Percentiles rank a stretch among this genome's conserved stretches.
Evolutionary conservation across 2,329 filamentous ascomycete genomes (phyloP).

Genomic region (Aspergillus flavus): DNA sequence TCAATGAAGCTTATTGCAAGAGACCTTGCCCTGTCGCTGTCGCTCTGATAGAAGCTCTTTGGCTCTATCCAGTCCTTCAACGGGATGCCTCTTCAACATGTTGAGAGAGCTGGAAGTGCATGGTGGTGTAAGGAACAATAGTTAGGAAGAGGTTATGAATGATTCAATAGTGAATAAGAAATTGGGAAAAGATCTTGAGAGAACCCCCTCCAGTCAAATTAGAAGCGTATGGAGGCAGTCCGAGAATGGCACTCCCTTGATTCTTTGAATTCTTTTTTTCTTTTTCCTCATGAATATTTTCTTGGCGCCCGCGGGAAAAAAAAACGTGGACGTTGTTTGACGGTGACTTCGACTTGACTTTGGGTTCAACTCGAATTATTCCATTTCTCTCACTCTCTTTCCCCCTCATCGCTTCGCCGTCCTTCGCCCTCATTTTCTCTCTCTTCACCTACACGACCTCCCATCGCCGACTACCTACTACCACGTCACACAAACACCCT

Average conservation of each 20-base stretch:
- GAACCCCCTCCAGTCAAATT: not conserved
- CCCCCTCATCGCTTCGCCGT: not conserved
- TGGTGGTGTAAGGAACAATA: not conserved
- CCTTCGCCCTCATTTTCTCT: slow-evolving; percentile 5
- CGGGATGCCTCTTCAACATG: not conserved
- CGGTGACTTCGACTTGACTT: slow-evolving; percentile 9
- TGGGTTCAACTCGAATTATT: slow-evolving; percentile 1
- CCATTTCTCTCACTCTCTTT: not conserved
- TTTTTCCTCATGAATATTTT: slow-evolving; percentile 1
- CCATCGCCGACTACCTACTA: not conserved
- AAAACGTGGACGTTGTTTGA: slow-evolving; percentile 10
- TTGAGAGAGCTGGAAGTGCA: not conserved
- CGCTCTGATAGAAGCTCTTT: not conserved
- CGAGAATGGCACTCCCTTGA: slow-evolving; percentile 10
- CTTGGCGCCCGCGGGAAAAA: slow-evolving; percentile 8
- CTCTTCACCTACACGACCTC: slow-evolving; percentile 5
- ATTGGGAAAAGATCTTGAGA: not conserved
- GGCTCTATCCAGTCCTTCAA: not conserved
- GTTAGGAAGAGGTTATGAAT: slow-evolving; percentile 7
- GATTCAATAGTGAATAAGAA: slow-evolving; percentile 6
- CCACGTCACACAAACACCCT: slow-evolving; percentile 8
- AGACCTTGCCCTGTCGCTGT: not conserved
- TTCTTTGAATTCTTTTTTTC: not conserved
- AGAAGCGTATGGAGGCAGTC: slow-evolving; percentile 5
- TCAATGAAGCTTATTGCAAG: not conserved